These are phyloP conservation scores for Groenewaldozyma auringiensis DNA, from an alignment of 1,139 yeast genomes.

Conservation along the genomic window DNA sequence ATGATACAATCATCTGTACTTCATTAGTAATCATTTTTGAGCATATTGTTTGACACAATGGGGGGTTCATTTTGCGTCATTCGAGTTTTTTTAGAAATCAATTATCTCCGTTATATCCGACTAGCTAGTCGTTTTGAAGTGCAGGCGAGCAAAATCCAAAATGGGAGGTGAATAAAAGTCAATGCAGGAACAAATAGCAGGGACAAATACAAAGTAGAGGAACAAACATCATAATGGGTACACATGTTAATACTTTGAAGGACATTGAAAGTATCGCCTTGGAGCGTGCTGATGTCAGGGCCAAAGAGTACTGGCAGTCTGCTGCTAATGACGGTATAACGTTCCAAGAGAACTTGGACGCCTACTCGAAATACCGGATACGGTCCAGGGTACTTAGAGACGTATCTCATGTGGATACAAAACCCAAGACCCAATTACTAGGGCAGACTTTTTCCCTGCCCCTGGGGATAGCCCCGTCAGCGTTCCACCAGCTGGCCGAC, in stretches of 20 bases:
- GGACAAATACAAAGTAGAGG: too few species aligned
- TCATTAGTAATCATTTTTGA: too few species aligned
- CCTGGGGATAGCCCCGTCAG: constrained; percentile 59
- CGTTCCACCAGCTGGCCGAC: constrained; percentile 56
- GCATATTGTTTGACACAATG: too few species aligned
- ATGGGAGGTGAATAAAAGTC: too few species aligned
- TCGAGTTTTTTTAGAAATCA: too few species aligned
- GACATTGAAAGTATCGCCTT: constrained; percentile 24
- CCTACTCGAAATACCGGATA: constrained; percentile 30
- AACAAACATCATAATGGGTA: background rate
- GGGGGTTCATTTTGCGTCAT: too few species aligned
- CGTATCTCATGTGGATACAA: constrained; percentile 34
- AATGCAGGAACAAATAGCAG: too few species aligned
- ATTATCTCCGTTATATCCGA: too few species aligned
- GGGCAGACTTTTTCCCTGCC: constrained; percentile 43
- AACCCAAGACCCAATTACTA: constrained; percentile 33
- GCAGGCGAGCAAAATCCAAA: too few species aligned
- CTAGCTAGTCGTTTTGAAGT: too few species aligned
- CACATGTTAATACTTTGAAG: constrained; percentile 10
- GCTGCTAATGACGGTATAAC: constrained; percentile 34
- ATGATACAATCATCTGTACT: too few species aligned
- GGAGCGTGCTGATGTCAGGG: constrained; percentile 24
- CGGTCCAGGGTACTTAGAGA: constrained; percentile 42
- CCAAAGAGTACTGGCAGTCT: constrained; percentile 33
- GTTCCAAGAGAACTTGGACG: constrained; percentile 28